A percentile compares a stretch with the other conserved stretches of the same genome.
Evolutionary conservation across 2,329 filamentous ascomycete species (phyloP).

Genomic region (Xylaria sp.): DNA sequence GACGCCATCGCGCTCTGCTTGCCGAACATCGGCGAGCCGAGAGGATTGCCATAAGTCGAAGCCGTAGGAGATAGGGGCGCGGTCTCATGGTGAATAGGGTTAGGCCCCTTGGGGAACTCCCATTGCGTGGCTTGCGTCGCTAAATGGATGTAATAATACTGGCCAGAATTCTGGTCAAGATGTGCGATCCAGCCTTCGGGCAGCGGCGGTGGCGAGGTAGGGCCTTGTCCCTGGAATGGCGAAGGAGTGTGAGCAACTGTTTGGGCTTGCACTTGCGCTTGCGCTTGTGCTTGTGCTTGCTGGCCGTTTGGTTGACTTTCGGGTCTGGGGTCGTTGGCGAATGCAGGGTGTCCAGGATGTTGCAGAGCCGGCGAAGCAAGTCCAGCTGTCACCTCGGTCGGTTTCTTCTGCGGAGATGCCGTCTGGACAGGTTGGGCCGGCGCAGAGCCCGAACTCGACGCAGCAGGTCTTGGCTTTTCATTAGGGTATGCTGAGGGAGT

Average conservation of each 20-base stretch:
- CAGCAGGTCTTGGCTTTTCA: conserved; percentile 69
- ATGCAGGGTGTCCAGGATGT: conserved; percentile 78
- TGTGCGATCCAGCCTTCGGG: conserved; percentile 99
- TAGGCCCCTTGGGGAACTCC: conserved; percentile 97
- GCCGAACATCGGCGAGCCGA: conserved; percentile 69
- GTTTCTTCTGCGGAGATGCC: conserved; percentile 39
- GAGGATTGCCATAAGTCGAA: conserved; percentile 74
- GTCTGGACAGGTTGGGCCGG: conserved; percentile 34
- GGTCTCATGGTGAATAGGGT: conserved; percentile 81
- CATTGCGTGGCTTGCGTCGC: conserved; percentile 95
- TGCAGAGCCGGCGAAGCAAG: conserved; percentile 54
- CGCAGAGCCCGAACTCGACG: conserved; percentile 31
- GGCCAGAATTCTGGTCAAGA: conserved; percentile 90
- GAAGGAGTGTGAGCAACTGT: conserved; percentile 45
- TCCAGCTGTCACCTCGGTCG: conserved; percentile 33
- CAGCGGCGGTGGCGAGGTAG: conserved; percentile 85
- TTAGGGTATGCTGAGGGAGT: conserved; percentile 67
- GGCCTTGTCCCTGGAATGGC: conserved; percentile 53
- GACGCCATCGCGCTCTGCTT: conserved; percentile 73
- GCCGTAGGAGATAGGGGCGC: conserved; percentile 81
- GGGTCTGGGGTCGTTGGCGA: conserved; percentile 77
- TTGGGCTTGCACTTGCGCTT: conserved; percentile 47
- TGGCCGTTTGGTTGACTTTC: conserved; percentile 51
- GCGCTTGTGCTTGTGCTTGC: too few species aligned
- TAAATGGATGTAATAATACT: conserved; percentile 98